Base-by-base conservation (phyloP, 768 basidiomycete species). In the Tephrocybe sp. region DNA sequence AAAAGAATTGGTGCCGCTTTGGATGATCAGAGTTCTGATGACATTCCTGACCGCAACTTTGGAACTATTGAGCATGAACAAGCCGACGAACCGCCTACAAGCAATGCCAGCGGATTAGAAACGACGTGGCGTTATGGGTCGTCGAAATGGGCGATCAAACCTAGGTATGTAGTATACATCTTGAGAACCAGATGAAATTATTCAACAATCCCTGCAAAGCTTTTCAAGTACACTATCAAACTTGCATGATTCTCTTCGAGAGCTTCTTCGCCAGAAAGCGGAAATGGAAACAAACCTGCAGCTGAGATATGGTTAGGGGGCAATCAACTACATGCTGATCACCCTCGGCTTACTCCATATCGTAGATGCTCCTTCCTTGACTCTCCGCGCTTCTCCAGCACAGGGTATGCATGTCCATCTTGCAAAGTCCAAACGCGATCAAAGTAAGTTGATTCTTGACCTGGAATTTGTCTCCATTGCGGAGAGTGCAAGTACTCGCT, bases 371-470 rank as follows among this genome's bases (percentile, higher is more conserved):
- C 82, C 86, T 20, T 90, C 90, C 11, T 62, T 93, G 54, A 84
- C 88, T 11, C 73, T 93, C 39, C 83, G 89, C 33, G 79, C 82
- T 21, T 85, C 79, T 0, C 77, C 83, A 15, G 76, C 76, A 9
- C 81, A 84, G 38, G 91, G 91, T 4, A 80, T 85, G 75, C 86
- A 89, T 63, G 77, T 92, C 36, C 90, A 92, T 56, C 68, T 93
- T 23, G 73, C 76, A 23, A 81, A 77, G 58, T 69, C 76, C 4
- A 90, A 83, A 65, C 81, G 84, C 24, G 87, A 90, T 53, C 77
- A 76, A 43, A 59, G 61, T 11, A 76, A 69, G 53, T 59, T 88
- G 28, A 75, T 75, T 54, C 61, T 60, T 11, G 72, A 81, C 21
- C 56, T 73, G 9, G 68, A 68, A 5, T 91, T 92, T 57, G 65